Evolutionary conservation across 177 flowering plant genomes (phyloP).

Genomic region (Vitis hybrid): DNA sequence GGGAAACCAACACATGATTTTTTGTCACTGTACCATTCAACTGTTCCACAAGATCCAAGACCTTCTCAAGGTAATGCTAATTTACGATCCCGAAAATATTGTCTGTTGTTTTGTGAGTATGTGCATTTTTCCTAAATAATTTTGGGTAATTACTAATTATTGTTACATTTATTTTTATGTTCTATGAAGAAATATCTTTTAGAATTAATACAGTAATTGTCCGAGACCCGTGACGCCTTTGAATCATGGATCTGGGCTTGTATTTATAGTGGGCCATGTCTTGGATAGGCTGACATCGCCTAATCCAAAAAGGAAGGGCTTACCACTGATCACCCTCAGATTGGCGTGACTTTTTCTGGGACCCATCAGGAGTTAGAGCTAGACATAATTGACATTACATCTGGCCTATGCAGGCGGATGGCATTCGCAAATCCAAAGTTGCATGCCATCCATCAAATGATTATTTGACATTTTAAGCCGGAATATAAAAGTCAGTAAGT

Average conservation of each 20-base stretch:
- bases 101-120: too few species aligned
- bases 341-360: constrained; percentile 16
- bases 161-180: not conserved
- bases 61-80: constrained; percentile 58
- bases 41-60: constrained; percentile 71
- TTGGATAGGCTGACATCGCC: constrained; percentile 6
- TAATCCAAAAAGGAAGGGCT: constrained; percentile 15
- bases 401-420: constrained; percentile 5
- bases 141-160: too few species aligned
- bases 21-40: constrained; percentile 70
- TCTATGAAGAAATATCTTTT: not conserved
- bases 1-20: constrained; percentile 77
- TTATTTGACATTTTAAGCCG: not conserved
- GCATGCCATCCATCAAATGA: not conserved
- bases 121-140: too few species aligned
- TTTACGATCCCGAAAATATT: not conserved
- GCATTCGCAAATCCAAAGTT: not conserved
- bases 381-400: constrained; percentile 16
- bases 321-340: constrained; percentile 23
- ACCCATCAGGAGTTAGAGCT: constrained; percentile 8
- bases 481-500: not conserved
- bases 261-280: constrained; percentile 6
- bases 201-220: constrained; percentile 1
- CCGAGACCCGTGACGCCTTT: constrained; percentile 21
- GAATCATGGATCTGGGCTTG: constrained; percentile 30